phyloP scores from a whole-genome alignment of 805 yeast genomes.

The Yarrowia osloensis region DNA sequence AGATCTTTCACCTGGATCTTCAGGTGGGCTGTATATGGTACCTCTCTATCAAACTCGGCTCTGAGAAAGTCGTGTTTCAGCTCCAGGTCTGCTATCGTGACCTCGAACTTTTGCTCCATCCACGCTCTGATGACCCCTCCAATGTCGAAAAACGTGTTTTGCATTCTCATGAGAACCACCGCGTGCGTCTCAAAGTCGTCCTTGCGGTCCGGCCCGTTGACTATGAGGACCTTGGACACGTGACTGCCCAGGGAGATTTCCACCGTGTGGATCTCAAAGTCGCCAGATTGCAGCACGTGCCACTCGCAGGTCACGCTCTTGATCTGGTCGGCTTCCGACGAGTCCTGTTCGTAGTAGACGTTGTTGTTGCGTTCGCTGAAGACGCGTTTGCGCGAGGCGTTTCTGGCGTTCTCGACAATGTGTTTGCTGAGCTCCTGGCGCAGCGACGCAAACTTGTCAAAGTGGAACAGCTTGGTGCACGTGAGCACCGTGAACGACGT shows the following conservation, averaged over 20 bases:
- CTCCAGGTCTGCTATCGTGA: not conserved
- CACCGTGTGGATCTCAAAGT: not conserved
- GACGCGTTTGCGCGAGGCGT: constrained; percentile 26
- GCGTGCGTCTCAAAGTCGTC: constrained; percentile 16
- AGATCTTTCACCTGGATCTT: constrained; percentile 5
- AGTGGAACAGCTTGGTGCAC: constrained; percentile 25
- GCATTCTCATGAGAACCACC: constrained; percentile 24
- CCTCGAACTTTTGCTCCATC: not conserved
- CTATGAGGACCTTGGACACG: constrained; percentile 11
- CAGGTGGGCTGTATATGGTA: not conserved
- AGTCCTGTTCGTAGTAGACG: constrained; percentile 21
- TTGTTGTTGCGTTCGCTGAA: constrained; percentile 23
- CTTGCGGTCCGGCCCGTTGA: constrained; percentile 4
- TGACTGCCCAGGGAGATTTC: not conserved
- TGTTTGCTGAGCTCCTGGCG: not conserved
- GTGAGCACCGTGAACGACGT: constrained; percentile 32
- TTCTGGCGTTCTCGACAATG: constrained; percentile 18
- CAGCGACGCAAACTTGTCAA: not conserved
- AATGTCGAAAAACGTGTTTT: constrained; percentile 12
- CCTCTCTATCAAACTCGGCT: constrained; percentile 3
- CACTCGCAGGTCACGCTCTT: constrained; percentile 16
- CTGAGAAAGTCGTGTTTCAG: not conserved
- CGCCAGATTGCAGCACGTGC: constrained; percentile 5
- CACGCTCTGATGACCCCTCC: not conserved
- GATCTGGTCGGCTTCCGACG: not conserved